A percentile compares a stretch with the other conserved stretches of the same genome.
Evolutionary conservation across 768 basidiomycete species (phyloP).

Genomic region (Kwoniella dendrophila): DNA sequence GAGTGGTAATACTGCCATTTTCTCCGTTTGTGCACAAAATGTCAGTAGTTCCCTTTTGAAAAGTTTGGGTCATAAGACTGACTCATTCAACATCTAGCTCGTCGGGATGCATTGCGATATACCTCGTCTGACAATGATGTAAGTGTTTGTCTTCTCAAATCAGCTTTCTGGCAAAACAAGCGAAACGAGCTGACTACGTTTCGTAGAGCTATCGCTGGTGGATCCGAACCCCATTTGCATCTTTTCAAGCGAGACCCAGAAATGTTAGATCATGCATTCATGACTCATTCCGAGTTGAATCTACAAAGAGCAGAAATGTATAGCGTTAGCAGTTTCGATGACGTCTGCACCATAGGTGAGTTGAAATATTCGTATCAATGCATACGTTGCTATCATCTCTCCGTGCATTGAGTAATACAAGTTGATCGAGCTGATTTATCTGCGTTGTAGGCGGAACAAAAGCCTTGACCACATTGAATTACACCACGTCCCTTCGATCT

Average conservation of each 20-base stretch:
- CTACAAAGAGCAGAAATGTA: slow-evolving; percentile 30
- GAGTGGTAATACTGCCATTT: slow-evolving; percentile 18
- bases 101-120: slow-evolving; percentile 39
- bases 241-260: slow-evolving; percentile 34
- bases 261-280: slow-evolving; percentile 20
- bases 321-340: slow-evolving; percentile 35
- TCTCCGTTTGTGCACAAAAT: slow-evolving; percentile 26
- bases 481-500: slow-evolving; percentile 5
- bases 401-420: background rate
- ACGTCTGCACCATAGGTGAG: slow-evolving; percentile 37
- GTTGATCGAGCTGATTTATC: background rate
- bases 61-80: slow-evolving; percentile 19
- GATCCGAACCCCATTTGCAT: slow-evolving; percentile 38
- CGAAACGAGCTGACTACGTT: background rate
- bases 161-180: background rate
- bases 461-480: slow-evolving; percentile 22
- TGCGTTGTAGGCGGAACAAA: slow-evolving; percentile 17
- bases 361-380: background rate
- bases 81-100: slow-evolving; percentile 20
- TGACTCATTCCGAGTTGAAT: slow-evolving; percentile 31
- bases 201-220: slow-evolving; percentile 33
- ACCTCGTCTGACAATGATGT: slow-evolving; percentile 38
- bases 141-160: slow-evolving; percentile 9
- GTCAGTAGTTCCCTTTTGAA: slow-evolving; percentile 16
- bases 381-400: background rate